Conservation (phyloP, 2,329 filamentous ascomycete genomes). For the Scleromitrula shiraiana region DNA sequence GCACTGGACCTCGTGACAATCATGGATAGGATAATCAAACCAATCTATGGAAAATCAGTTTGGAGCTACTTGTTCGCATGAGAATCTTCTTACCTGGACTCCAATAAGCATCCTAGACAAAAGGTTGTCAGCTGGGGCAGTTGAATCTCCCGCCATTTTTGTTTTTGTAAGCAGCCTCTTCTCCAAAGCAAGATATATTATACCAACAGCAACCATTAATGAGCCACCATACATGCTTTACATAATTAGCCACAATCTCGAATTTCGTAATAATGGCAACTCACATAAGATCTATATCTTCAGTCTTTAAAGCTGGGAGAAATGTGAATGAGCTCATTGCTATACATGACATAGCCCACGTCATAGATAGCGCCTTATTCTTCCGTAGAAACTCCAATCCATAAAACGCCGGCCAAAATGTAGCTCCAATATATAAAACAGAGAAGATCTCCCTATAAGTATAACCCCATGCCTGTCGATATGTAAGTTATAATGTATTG, state of each 20-base stretch:
- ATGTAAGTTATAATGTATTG: background rate
- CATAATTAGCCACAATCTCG: constrained; percentile 11
- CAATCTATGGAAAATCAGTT: constrained; percentile 44
- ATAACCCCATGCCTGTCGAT: constrained; percentile 72
- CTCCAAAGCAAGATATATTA: constrained; percentile 75
- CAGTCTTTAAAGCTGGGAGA: constrained; percentile 76
- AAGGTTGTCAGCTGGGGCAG: constrained; percentile 33
- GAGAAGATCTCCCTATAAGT: constrained; percentile 86
- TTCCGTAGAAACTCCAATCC: constrained; percentile 63
- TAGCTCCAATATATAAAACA: constrained; percentile 64
- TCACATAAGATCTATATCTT: constrained; percentile 68
- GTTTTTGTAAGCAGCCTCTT: constrained; percentile 35
- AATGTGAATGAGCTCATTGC: constrained; percentile 89
- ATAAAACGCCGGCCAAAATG: constrained; percentile 70
- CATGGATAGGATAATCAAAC: constrained; percentile 73
- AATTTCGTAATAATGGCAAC: constrained; percentile 22
- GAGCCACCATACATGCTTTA: constrained; percentile 63
- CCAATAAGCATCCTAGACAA: constrained; percentile 56
- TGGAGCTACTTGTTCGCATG: background rate
- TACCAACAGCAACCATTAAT: constrained; percentile 68
- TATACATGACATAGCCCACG: constrained; percentile 70
- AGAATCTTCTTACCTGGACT: constrained; percentile 44
- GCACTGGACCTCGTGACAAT: constrained; percentile 80
- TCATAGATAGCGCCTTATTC: constrained; percentile 54
- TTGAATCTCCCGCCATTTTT: constrained; percentile 20